A percentile compares a stretch with the other conserved stretches of the same genome.
Conservation (phyloP, 2,329 filamentous ascomycete species). For the Lasiodiplodia sp. region DNA sequence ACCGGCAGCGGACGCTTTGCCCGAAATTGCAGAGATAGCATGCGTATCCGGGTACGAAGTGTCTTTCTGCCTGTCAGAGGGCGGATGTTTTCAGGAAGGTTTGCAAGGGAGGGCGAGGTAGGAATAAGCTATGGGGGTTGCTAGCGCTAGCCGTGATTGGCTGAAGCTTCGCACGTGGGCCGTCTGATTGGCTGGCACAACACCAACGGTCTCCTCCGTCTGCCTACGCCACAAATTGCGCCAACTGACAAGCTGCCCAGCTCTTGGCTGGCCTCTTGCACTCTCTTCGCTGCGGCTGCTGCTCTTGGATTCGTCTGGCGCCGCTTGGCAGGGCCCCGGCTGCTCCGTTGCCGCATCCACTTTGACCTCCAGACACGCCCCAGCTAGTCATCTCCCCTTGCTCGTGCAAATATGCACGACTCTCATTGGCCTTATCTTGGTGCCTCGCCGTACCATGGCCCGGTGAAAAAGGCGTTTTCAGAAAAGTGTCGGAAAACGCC, state of each 20-base stretch:
- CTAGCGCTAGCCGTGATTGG: not conserved
- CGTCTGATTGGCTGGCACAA: slow-evolving; percentile 7
- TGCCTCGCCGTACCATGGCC: slow-evolving; percentile 7
- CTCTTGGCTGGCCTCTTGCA: slow-evolving; percentile 16
- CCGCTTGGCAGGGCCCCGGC: slow-evolving; percentile 16
- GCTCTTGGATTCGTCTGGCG: slow-evolving; percentile 13
- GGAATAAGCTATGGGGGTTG: slow-evolving; percentile 4
- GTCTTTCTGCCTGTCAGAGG: not conserved
- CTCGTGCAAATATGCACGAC: slow-evolving; percentile 16
- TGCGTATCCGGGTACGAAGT: not conserved
- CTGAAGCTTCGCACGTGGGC: not conserved
- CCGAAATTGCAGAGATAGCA: not conserved
- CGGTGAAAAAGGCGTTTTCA: slow-evolving; percentile 21
- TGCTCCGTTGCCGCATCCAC: not conserved
- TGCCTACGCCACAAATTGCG: slow-evolving; percentile 3
- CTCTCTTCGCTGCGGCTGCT: slow-evolving; percentile 12
- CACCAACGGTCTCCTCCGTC: not conserved
- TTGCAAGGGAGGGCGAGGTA: slow-evolving; percentile 9
- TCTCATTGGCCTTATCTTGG: slow-evolving; percentile 10
- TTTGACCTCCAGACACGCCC: not conserved
- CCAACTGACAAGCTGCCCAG: not conserved
- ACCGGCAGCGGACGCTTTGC: slow-evolving; percentile 6
- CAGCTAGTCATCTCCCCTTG: slow-evolving; percentile 22
- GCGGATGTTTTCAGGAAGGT: slow-evolving; percentile 2
- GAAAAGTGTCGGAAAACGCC: slow-evolving; percentile 15